phyloP scores from a whole-genome alignment of 1,139 yeast genomes.

The Lodderomyces margitis region DNA sequence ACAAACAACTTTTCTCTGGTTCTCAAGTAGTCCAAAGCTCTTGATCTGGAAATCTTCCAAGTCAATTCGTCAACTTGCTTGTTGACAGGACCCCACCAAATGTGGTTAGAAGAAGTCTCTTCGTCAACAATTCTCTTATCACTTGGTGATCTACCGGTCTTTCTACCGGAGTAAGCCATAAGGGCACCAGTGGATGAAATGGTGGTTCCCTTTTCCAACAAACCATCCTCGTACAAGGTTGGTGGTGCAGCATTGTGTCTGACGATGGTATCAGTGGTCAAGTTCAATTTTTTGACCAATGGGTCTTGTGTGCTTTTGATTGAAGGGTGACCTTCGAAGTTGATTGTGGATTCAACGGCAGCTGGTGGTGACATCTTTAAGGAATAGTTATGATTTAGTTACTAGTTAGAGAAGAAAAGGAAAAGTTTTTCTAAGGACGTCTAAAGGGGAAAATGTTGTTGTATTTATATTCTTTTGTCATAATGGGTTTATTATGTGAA shows the following conservation, averaged over 20 bases:
- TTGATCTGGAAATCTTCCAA: constrained; percentile 93
- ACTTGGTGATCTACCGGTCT: constrained; percentile 98
- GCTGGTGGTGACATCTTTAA: constrained; percentile 45
- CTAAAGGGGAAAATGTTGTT: not conserved
- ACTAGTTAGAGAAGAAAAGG: not conserved
- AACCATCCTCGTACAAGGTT: constrained; percentile 90
- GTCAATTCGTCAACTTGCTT: constrained; percentile 92
- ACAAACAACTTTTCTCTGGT: constrained; percentile 93
- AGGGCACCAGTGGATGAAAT: constrained; percentile 93
- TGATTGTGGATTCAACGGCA: constrained; percentile 47
- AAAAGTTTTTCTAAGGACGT: not conserved
- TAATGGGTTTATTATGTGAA: not conserved
- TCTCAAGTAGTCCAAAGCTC: constrained; percentile 96
- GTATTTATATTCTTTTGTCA: constrained; percentile 1
- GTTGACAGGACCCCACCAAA: constrained; percentile 99
- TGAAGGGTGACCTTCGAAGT: constrained; percentile 44
- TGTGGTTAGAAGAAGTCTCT: constrained; percentile 73
- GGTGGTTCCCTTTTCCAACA: constrained; percentile 86
- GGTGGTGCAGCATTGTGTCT: constrained; percentile 95
- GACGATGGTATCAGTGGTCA: constrained; percentile 49
- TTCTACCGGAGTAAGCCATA: constrained; percentile 92
- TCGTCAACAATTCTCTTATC: constrained; percentile 98
- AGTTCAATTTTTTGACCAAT: constrained; percentile 41
- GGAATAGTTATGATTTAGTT: not conserved
- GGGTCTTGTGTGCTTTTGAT: constrained; percentile 45